Evolutionary conservation across 345 rosid species (phyloP).

Genomic region (Corchorus olitorius): DNA sequence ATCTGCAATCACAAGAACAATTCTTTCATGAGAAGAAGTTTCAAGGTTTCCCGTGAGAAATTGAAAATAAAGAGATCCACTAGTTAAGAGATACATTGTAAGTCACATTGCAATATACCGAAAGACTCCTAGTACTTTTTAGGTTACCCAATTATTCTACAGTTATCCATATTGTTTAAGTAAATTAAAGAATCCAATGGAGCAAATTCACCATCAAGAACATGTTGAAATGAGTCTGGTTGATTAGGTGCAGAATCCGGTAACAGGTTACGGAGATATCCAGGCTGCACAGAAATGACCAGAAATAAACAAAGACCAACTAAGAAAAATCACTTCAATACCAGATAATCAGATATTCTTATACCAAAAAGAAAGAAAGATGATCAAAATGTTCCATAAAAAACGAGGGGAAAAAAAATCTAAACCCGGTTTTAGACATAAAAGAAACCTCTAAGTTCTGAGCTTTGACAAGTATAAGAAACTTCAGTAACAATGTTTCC

Average conservation of each 20-base stretch:
- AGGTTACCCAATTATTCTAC: neutral
- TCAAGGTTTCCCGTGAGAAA: neutral
- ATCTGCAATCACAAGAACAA: constrained; percentile 44
- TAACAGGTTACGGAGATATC: constrained; percentile 67
- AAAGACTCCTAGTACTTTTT: neutral
- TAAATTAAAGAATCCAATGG: neutral
- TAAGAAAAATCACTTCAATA: constrained; percentile 3
- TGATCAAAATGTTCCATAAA: neutral
- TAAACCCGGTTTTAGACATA: neutral
- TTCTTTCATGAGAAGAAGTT: neutral
- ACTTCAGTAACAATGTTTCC: neutral
- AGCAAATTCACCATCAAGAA: constrained; percentile 71
- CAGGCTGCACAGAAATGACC: constrained; percentile 62
- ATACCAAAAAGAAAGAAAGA: too few relatives aligned
- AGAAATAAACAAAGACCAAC: neutral
- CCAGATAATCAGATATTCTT: neutral
- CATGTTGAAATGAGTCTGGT: constrained; percentile 73
- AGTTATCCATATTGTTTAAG: neutral
- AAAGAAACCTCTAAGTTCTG: neutral
- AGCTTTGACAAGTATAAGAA: neutral
- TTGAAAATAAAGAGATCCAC: neutral
- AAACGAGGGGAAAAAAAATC: neutral
- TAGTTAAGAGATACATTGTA: neutral
- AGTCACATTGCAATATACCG: neutral
- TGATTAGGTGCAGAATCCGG: constrained; percentile 78